Percentiles rank a stretch among this genome's conserved stretches.
These are phyloP conservation scores for Magnusiomyces fungicola DNA, from an alignment of 1,139 yeast genomes.

Conservation along the genomic window DNA sequence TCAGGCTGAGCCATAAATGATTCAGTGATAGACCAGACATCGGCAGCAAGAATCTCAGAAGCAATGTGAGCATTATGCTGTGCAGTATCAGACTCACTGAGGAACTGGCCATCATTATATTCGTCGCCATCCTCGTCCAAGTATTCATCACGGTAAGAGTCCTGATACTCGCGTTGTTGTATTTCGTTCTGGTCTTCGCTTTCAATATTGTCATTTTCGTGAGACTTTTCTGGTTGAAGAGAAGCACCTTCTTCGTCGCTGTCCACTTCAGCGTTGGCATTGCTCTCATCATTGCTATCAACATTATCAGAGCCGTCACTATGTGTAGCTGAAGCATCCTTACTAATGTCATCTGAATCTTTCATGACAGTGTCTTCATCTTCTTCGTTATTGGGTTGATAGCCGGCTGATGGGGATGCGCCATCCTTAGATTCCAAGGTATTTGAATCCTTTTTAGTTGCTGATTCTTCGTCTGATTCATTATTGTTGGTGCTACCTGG, in stretches of 20 bases:
- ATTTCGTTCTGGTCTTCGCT: conserved; percentile 1
- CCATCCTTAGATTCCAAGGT: background rate
- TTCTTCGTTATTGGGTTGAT: background rate
- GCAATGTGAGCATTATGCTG: conserved; percentile 77
- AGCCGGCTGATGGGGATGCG: background rate
- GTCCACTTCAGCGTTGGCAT: conserved; percentile 22
- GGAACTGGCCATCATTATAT: conserved; percentile 9
- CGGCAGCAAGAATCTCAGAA: conserved; percentile 84
- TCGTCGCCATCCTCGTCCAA: background rate
- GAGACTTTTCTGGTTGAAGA: no score
- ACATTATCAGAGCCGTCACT: no score
- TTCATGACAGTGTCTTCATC: conserved; percentile 5
- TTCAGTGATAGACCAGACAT: conserved; percentile 92
- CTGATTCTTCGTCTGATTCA: conserved; percentile 2
- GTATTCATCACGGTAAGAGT: background rate
- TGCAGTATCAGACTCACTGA: conserved; percentile 31
- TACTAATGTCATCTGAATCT: conserved; percentile 17
- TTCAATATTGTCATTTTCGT: conserved; percentile 11
- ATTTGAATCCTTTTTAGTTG: no score
- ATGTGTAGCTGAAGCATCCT: no score
- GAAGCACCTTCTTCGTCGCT: conserved; percentile 11
- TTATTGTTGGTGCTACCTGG: background rate
- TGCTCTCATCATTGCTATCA: no score
- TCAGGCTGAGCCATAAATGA: conserved; percentile 73
- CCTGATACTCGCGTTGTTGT: no score